These are phyloP conservation scores for Plasmodium relictum DNA, from an alignment of 169 alveolate genomes.

Conservation along the genomic window DNA sequence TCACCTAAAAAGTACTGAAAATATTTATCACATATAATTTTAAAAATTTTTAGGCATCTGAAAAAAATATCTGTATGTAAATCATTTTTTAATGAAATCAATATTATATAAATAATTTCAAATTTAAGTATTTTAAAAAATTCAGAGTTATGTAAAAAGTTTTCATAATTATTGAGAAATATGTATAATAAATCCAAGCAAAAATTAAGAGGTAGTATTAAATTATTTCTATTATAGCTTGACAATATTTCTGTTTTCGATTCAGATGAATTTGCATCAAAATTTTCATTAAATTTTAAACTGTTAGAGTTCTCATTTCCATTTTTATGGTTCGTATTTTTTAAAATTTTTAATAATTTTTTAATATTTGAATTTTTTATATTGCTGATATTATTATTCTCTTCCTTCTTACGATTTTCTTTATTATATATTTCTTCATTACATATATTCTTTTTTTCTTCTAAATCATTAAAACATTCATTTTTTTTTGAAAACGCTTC, in stretches of 20 bases:
- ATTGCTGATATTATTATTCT: background rate
- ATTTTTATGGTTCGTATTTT: constrained; percentile 30
- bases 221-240: constrained; percentile 62
- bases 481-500: background rate
- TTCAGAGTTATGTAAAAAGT: constrained; percentile 57
- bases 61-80: constrained; percentile 60
- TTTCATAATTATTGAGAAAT: constrained; percentile 66
- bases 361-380: constrained; percentile 50
- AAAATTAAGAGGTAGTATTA: constrained; percentile 61
- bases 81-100: constrained; percentile 52
- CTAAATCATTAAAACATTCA: background rate
- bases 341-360: constrained; percentile 68
- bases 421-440: constrained; percentile 3
- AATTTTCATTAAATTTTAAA: constrained; percentile 18
- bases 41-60: constrained; percentile 64
- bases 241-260: constrained; percentile 43
- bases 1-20: constrained; percentile 73
- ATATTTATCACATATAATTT: constrained; percentile 49
- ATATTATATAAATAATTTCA: constrained; percentile 49
- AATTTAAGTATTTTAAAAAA: constrained; percentile 75
- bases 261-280: constrained; percentile 1
- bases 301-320: constrained; percentile 14
- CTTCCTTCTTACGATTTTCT: background rate
- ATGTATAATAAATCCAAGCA: constrained; percentile 68
- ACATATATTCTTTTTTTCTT: background rate